Percentiles rank a stretch among this genome's conserved stretches.
Conservation (phyloP, 2,329 filamentous ascomycete genomes). For the Fonsecaea erecta region DNA sequence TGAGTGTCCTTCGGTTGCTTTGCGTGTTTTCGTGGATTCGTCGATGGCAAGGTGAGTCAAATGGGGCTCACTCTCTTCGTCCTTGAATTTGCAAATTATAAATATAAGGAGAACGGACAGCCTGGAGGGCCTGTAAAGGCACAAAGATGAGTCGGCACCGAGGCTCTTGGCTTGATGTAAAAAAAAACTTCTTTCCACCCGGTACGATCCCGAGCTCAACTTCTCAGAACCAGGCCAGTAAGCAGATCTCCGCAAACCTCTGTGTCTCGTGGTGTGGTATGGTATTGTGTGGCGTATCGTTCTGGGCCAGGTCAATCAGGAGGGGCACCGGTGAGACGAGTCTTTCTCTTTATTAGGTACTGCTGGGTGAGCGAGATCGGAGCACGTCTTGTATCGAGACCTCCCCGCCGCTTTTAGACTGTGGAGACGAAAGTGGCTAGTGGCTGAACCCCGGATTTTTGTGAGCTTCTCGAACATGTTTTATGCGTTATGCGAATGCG, state of each 20-base stretch:
- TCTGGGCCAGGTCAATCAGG: not conserved
- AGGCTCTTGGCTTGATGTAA: not conserved
- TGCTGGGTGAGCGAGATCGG: not conserved
- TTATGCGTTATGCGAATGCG: too few species aligned
- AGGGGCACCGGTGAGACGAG: not conserved
- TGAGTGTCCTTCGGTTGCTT: not conserved
- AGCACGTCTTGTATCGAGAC: not conserved
- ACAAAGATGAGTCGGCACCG: not conserved
- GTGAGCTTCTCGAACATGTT: not conserved
- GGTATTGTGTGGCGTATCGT: not conserved
- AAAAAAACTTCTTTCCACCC: not conserved
- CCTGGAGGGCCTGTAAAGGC: not conserved
- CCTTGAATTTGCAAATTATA: not conserved
- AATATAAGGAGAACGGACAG: not conserved
- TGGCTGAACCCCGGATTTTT: slow-evolving; percentile 2
- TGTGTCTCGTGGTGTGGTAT: not conserved
- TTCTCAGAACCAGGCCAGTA: not conserved
- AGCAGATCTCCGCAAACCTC: not conserved
- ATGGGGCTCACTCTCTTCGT: not conserved
- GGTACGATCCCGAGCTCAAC: not conserved
- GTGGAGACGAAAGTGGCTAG: not conserved
- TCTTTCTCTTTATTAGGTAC: not conserved
- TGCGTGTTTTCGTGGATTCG: not conserved
- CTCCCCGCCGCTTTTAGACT: not conserved
- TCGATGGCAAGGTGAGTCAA: not conserved